Evolutionary conservation across 1,139 yeast genomes (phyloP), one percentile per base, ranked within the genome.

Genomic region (Saccharomyces hybrid): DNA sequence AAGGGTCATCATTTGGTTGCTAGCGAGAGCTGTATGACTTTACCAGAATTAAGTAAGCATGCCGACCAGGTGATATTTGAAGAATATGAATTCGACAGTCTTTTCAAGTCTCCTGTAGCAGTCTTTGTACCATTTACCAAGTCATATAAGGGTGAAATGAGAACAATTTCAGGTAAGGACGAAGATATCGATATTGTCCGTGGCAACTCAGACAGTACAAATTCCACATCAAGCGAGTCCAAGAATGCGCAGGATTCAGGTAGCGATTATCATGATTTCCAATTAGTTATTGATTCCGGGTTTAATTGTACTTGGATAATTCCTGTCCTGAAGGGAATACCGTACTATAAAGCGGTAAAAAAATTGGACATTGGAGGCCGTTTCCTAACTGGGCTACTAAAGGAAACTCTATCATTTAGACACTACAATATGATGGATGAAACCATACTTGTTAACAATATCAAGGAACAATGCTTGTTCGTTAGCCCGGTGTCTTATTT

Each of bases 381-480:
- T 55, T 75, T 88, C 53, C 73, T 95, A 55, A 88, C 89, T 54
- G 96, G 97, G 8, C 80, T 86, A 53, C 71, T 95, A 52, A 77
- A 90, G 58, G 99, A 93, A 64, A 77, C 88, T 48, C 81, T 93
- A 14, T 89, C 97, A 3, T 93, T 88, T 67, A 78, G 98, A 56
- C 95, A 95, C 72, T 93, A 91, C 70, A 95, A 95, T 66, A 91
- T 95, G 64, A 84, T 88, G 68, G 97, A 91, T 58, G 99, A 95
- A 69, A 87, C 96, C 0, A 77, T 87, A 6, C 73, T 95, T 52
- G 84, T 93, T 52, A 88, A 91, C 66, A 84, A 87, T 44, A 87
- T 95, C 61, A 93, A 95, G 66, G 97, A 93, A 64, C 75, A 80
- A 38, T 79, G 95, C 5, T 82, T 93, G 63, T 90, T 81, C 68